Evolutionary conservation across 2,329 filamentous ascomycete species (phyloP), one percentile per base, ranked within the genome.

Genomic region (Trichoderma koningiopsis): DNA sequence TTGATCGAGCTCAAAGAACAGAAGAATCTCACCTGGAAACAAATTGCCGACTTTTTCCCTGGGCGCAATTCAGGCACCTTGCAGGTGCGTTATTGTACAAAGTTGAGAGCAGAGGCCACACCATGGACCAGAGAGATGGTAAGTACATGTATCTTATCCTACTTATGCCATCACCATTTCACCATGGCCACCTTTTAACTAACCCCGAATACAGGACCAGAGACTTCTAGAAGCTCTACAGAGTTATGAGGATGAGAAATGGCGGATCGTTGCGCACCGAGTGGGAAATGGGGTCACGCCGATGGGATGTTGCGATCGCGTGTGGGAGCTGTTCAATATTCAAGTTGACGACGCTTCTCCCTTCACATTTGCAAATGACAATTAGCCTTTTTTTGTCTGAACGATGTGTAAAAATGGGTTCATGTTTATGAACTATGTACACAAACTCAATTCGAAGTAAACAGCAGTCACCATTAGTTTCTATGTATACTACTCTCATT

Each of bases 1-100:
- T 85, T 97, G 66, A 90, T 97, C 68, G 92, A 97, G 77, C 83
- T 97, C 71, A 97, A 97, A 80, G 94, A 97, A 81, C 94, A 96
- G 76, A 96, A 96, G 80, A 94, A 93, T 77, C 84, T 97, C 77
- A 97, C 94, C 5, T 97, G 94, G 94, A 97, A 97, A 81, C 94
- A 97, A 83, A 97, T 97, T 76, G 93, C 94, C 68, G 94, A 97
- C 77, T 97, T 97, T 81, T 97, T 97, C 75, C 94, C 94, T 0
- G 94, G 94, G 1, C 86, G 94, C 69, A 96, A 92, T 70, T 96
- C 92, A 57, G 94, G 94, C 22, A 97, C 94, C 35, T 82, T 97
- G 71, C 94, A 97, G 80, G 94, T 97, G 67, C 90, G 94, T 43
- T 97, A 97, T 79, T 97, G 94, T 78, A 97, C 94, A 55, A 97